Base-by-base conservation (phyloP, 306 rosid genomes). In the Trichosanthes cucumerina region DNA sequence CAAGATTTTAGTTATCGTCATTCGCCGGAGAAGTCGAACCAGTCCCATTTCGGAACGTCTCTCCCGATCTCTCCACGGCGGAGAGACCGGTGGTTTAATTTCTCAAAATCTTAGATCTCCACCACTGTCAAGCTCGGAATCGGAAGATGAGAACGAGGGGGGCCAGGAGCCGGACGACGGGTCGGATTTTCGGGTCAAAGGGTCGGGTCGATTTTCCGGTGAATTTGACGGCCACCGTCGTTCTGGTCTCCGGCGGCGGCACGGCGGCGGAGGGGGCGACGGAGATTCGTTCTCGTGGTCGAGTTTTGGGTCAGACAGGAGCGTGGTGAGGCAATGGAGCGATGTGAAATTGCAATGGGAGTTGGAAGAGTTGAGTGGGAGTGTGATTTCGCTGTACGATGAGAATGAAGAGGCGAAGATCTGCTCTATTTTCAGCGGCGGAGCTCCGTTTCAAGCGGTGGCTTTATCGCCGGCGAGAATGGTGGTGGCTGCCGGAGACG, bases 321-420 rank as follows among this genome's bases (percentile, higher is more conserved):
- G 78, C 80, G 91, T 89, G 0, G 93, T 89, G 36, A 86, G 86
- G 81, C 78, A 87, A 5, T 87, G 93, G 91, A 90, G 84, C 18
- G 64, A 80, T 16, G 60, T 87, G 50, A 49, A 24, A 44, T 71
- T 46, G n/a, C 84, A 88, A 6, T 90, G 87, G 21, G 86, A 89
- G 0, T 36, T 88, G 10, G 88, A 79, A n/a, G 81, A 66, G 19
- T n/a, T 50, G 4, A 52, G 34, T 5, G 83, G 66, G 56, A 75
- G 81, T 4, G 69, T 81, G 36, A 71, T 82, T 1, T 82, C 85
- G 6, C 9, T 77, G 68, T 86, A 82, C 77, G 76, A 83, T n/a
- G 18, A 2, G 1, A 70, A 56, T 4, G 77, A 78, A 18, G 84
- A 86, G 2, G 38, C n/a, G 21, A 52, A 31, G n/a, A 58, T 80